phyloP scores from a whole-genome alignment of 1,284 basidiomycete genomes.

The Xerocomus minutiporus region DNA sequence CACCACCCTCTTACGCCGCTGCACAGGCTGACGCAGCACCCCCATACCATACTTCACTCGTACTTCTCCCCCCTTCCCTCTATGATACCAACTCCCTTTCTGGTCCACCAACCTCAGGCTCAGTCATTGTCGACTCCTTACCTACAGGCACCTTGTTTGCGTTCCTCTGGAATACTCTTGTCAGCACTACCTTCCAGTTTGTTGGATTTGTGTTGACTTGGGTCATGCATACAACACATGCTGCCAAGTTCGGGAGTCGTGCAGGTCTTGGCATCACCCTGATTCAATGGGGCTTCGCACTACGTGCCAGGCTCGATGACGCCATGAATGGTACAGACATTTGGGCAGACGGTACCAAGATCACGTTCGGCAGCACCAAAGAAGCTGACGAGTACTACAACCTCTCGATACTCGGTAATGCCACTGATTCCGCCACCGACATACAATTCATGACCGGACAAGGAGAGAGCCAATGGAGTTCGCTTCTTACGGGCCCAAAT shows the following conservation, averaged over 20 bases:
- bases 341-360: slow-evolving; percentile 24
- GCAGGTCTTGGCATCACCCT: slow-evolving; percentile 94
- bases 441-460: slow-evolving; percentile 12
- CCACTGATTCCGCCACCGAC: slow-evolving; percentile 11
- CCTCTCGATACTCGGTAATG: slow-evolving; percentile 9
- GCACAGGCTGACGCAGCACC: slow-evolving; percentile 94
- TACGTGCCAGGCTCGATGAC: slow-evolving; percentile 48
- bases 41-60: slow-evolving; percentile 97
- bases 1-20: slow-evolving; percentile 84
- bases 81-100: slow-evolving; percentile 36
- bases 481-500: slow-evolving; percentile 44
- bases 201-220: slow-evolving; percentile 95
- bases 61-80: slow-evolving; percentile 69
- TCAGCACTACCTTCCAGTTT: slow-evolving; percentile 96
- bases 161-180: slow-evolving; percentile 90
- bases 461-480: slow-evolving; percentile 24
- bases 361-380: slow-evolving; percentile 41
- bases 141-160: slow-evolving; percentile 80
- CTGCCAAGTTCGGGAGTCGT: slow-evolving; percentile 90
- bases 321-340: slow-evolving; percentile 25
- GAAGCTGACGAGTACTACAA: slow-evolving; percentile 48
- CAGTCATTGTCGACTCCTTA: slow-evolving; percentile 72
- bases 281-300: slow-evolving; percentile 91
- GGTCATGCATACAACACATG: slow-evolving; percentile 91
- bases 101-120: slow-evolving; percentile 43